Evolutionary conservation across 495 filamentous ascomycete species (phyloP), one percentile per base, ranked within the genome.

Genomic region (Aspergillus affinis): DNA sequence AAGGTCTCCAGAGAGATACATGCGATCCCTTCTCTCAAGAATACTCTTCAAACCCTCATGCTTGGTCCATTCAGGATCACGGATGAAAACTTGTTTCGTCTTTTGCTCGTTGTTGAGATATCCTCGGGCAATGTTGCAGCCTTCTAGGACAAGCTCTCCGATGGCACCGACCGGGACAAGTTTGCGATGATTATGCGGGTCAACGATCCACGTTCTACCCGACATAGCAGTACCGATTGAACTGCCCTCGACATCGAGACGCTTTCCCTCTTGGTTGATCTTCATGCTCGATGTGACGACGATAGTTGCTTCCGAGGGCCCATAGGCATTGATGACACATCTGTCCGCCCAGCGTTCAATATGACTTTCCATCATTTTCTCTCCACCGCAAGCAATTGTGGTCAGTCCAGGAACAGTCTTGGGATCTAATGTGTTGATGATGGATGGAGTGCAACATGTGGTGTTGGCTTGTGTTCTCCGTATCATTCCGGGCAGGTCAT

Each of bases 131-230:
- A 89, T 75, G 46, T 84, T 81, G 36, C 83, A 81, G 3, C 86
- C 86, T 66, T 87, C 83, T n/a, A 90, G 69, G 4, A 87, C 65
- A 55, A 90, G 70, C 63, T 90, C 88, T n/a, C 88, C 88, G 4
- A 86, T 73, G 13, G 78, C 74, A 8, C 87, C 87, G 15, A 89
- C 68, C 0, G 86, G 85, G 4, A 84, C 72, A 2, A 90, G 78
- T 0, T 75, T 68, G 58, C 88, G 68, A 56, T 82, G 78, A 60
- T 88, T 75, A 7, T 74, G 64, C 1, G 83, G 80, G 59, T 88
- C 82, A 4, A 85, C 83, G 57, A 90, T 78, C 85, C 87, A 90
- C 8, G 76, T 66, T 49, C 74, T 62, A 54, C 79, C 74, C 46
- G 71, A 72, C 0, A 73, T 60, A 2, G 76, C 67, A 23, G 53